Base-by-base conservation (phyloP, 2,329 filamentous ascomycete genomes). In the Xylogone sp. region DNA sequence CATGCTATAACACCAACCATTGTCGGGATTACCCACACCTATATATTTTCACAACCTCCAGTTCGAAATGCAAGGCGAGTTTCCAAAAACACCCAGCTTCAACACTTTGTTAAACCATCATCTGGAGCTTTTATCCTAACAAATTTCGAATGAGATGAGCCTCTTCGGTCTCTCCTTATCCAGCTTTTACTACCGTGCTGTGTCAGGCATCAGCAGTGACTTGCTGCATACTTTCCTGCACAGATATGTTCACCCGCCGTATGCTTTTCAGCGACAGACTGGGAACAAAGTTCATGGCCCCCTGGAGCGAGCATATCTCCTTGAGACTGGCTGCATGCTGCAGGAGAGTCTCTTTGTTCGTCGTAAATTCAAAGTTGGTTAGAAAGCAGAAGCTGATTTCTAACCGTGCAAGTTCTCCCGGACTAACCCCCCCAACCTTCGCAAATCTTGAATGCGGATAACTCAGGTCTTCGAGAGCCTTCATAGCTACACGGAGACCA, bases 341-440 rank as follows among this genome's bases (percentile, higher is more conserved):
- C 53, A 74, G 65, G 50, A 88, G 71, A 61, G 75, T 75, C 45
- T 79, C 74, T 52, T 76, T 75, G 57, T 78, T 78, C 3, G 90
- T 84, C 39, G 79, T 78, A 54, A 96, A 75, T 61, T 93, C 88
- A 65, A 96, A 96, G 48, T 90, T 86, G n/a, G 86, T 84, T 53
- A 96, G 72, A 66, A 91, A 93, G 70, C 88, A 92, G 65, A 93
- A 93, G 62, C 87, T 91, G 55, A 97, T 88, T 74, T 97, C 94
- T 42, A 97, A 73, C 53, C 88, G 80, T 42, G 88, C 87, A 48
- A 99, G 77, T 70, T 97, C 91, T 18, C 76, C 74, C 65, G 89
- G 87, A 63, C 83, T 89, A 16, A 97, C 90, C 18, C 93, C 93
- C 42, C 94, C 93, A 1, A 97, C 92, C 58, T 86, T 87, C 18